Evolutionary conservation across 2,329 filamentous ascomycete species (phyloP), one percentile per base, ranked within the genome.

Genomic region (Penicillium sp.): DNA sequence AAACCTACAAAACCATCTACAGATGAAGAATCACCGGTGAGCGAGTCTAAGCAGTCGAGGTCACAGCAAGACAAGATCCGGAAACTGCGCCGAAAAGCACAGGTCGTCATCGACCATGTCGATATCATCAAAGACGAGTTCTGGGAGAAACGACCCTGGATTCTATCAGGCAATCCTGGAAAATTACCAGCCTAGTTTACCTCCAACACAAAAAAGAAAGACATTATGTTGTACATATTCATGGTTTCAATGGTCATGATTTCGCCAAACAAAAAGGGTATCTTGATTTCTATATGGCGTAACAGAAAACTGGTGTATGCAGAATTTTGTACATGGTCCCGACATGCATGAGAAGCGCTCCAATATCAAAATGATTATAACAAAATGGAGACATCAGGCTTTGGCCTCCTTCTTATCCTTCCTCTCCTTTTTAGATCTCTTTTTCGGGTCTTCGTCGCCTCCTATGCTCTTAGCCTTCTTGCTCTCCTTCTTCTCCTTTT

Each of bases 111-210:
- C 33, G 84, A 90, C 64, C 89, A 97, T 73, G 72, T 93, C 52
- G 93, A 98, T 71, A 87, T 98, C 61, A 97, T 98, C 70, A 89
- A 86, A 61, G 88, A 97, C 68, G 86, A 88, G 3, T 98, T 98
- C 65, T 98, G 93, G 93, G 78, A 88, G 56, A 78, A 77, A 61
- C 77, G 90, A 64, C 89, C 90, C 2, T 97, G 90, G 88, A 76
- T 93, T 49, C 65, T 90, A 46, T 87, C 84, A 1, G 84, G 85
- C 56, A 85, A 82, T 67, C 84, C 84, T 5, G 85, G 85, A 21
- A 84, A 80, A 62, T 74, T 84, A 59, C 82, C 82, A n/a, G 82
- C 81, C 12, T 54, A 61, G 31, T 34, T 44, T 45, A 41, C 15
- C 31, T 51, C 22, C 57, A 44, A n/a, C n/a, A 33, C 22, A 22